These are phyloP conservation scores for Flaveria robusta DNA, from an alignment of 129 eudicot species.

Conservation along the genomic window DNA sequence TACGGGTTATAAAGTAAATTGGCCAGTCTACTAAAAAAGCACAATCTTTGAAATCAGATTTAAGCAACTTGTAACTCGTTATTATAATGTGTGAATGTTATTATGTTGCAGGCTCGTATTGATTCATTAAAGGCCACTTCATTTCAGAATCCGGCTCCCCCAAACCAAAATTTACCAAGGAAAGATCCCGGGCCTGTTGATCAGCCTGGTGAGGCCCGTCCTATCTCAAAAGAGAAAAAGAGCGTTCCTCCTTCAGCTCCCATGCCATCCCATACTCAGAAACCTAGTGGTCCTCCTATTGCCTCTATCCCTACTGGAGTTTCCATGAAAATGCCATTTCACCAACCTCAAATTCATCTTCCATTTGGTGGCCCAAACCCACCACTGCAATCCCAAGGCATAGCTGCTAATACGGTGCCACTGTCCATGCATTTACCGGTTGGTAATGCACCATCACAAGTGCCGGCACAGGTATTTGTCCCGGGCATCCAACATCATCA, in stretches of 20 bases:
- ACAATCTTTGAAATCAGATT: not conserved
- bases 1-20: not conserved
- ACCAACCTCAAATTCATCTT: slow-evolving; percentile 58
- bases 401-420: slow-evolving; percentile 55
- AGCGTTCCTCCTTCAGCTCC: slow-evolving; percentile 48
- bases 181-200: slow-evolving; percentile 43
- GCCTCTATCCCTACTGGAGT: slow-evolving; percentile 41
- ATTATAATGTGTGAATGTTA: not conserved
- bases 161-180: slow-evolving; percentile 61
- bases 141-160: slow-evolving; percentile 50
- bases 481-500: slow-evolving; percentile 74
- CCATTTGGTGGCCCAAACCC: slow-evolving; percentile 77
- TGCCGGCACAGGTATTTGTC: slow-evolving; percentile 56
- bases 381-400: slow-evolving; percentile 66
- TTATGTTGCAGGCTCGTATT: slow-evolving; percentile 57
- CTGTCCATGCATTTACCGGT: slow-evolving; percentile 61
- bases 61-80: not conserved
- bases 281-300: slow-evolving; percentile 59
- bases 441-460: slow-evolving; percentile 56
- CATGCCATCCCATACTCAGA: slow-evolving; percentile 46
- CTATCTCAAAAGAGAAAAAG: slow-evolving; percentile 47
- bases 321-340: slow-evolving; percentile 60
- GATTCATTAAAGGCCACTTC: slow-evolving; percentile 51
- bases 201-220: slow-evolving; percentile 52
- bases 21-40: not conserved